Evolutionary conservation across 1,284 basidiomycete genomes (phyloP).

Genomic region (Pseudozyma tsukubaensis): DNA sequence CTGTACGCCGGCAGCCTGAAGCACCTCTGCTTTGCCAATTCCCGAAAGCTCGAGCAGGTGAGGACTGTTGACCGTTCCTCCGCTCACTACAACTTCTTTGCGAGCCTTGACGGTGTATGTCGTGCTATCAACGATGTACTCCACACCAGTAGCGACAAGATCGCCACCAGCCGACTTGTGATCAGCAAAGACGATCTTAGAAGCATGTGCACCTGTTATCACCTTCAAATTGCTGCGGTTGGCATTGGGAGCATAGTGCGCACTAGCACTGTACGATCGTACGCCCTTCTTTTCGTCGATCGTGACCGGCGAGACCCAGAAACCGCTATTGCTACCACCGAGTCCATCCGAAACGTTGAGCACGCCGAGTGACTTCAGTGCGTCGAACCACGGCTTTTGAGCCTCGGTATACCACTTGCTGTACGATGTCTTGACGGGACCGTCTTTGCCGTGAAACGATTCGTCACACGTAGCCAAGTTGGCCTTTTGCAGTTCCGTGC

Average conservation of each 20-base stretch:
- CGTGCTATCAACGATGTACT: slow-evolving; percentile 59
- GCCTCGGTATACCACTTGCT: slow-evolving; percentile 57
- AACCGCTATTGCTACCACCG: slow-evolving; percentile 49
- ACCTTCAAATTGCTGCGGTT: slow-evolving; percentile 51
- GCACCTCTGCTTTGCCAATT: slow-evolving; percentile 41
- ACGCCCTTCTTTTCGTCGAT: slow-evolving; percentile 38
- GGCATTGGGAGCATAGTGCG: slow-evolving; percentile 52
- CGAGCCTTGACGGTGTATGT: slow-evolving; percentile 64
- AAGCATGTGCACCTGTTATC: slow-evolving; percentile 49
- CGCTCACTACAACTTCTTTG: slow-evolving; percentile 72
- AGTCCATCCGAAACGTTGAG: slow-evolving; percentile 40
- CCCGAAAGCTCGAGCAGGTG: slow-evolving; percentile 59
- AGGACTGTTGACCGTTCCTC: slow-evolving; percentile 71
- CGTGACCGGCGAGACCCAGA: slow-evolving; percentile 53
- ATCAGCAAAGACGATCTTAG: slow-evolving; percentile 40
- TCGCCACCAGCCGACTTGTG: slow-evolving; percentile 19
- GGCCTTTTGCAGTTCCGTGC: slow-evolving; percentile 43
- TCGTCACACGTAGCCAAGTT: slow-evolving; percentile 50
- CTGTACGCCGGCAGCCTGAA: slow-evolving; percentile 42
- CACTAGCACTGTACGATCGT: slow-evolving; percentile 49
- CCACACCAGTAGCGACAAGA: slow-evolving; percentile 57
- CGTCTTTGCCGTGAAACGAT: slow-evolving; percentile 42
- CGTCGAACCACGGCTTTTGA: slow-evolving; percentile 52
- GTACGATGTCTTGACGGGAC: slow-evolving; percentile 50
- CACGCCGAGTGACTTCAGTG: slow-evolving; percentile 51